Evolutionary conservation across 2,329 filamentous ascomycete species (phyloP), one percentile per base, ranked within the genome.

Genomic region (Paracoccidioides brasiliensis): DNA sequence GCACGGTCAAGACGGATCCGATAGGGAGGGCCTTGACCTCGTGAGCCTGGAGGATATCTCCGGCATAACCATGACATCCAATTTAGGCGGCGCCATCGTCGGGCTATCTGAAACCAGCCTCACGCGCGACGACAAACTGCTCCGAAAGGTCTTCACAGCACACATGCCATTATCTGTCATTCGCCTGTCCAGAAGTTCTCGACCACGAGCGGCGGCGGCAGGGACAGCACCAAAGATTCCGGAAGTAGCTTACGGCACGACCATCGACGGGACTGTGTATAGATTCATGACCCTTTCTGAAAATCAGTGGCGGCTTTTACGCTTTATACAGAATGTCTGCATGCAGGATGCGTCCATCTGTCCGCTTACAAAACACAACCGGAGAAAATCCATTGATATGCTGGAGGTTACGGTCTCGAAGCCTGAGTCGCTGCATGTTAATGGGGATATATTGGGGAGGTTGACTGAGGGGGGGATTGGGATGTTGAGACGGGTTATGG

Each of bases 311-410:
- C 76, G 78, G 5, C 74, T 95, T 3, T 75, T 97, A 4, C 78
- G 79, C 56, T 82, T 91, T 59, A 66, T 96, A 1, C 84, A 94
- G 64, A 84, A 85, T 57, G 67, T 94, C 50, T 82, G 80, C 33
- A 67, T 77, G 49, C 67, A 70, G 32, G 78, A 76, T 32, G 63
- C 67, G 5, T 60, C 65, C 3, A 68, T 82, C 10, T 81, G 76
- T 56, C 77, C 80, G 3, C 80, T 79, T 58, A 68, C 68, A 2
- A 68, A 66, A 54, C 59, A 64, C 37, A 64, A 58, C 46, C 64
- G 58, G 48, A 63, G 62, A 54, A 63, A 61, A 58, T 64, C 61
- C 30, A 58, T 63, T 15, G 61, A 63, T 12, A 63, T 66, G 49
- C 58, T 63, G 43, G 75, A 79, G 57, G 74, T 76, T 6, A 66